These are phyloP conservation scores for Apophysomyces trapeziformis DNA, from an alignment of 371 early-diverging fungal genomes.

Conservation along the genomic window DNA sequence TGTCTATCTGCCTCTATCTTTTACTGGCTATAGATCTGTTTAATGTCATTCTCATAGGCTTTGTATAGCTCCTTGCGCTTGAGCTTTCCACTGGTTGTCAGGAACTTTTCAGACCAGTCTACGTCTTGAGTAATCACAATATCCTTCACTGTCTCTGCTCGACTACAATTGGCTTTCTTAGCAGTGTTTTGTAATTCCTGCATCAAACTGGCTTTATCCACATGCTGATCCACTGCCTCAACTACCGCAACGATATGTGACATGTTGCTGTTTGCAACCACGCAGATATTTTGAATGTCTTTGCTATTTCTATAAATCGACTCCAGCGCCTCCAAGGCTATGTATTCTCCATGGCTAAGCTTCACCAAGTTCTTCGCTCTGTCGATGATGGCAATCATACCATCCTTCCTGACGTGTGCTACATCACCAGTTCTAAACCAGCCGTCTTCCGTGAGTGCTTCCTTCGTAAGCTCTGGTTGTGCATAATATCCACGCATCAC, in stretches of 20 bases:
- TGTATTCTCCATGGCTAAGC: conserved; percentile 91
- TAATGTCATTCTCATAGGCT: conserved; percentile 52
- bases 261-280: conserved; percentile 76
- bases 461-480: conserved; percentile 77
- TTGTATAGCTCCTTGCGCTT: conserved; percentile 60
- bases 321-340: conserved; percentile 94
- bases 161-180: conserved; percentile 43
- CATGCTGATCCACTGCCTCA: conserved; percentile 56
- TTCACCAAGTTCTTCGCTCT: conserved; percentile 93
- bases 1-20: too few relatives aligned
- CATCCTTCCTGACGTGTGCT: conserved; percentile 76
- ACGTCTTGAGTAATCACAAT: conserved; percentile 46
- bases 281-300: conserved; percentile 79
- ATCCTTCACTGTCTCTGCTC: conserved; percentile 54
- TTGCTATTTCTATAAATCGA: conserved; percentile 74
- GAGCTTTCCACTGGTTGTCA: conserved; percentile 64
- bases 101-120: conserved; percentile 57
- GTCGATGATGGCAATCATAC: conserved; percentile 76
- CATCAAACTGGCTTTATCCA: conserved; percentile 47
- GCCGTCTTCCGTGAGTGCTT: conserved; percentile 80
- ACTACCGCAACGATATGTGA: conserved; percentile 69
- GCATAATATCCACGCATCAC: conserved; percentile 90
- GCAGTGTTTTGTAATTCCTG: conserved; percentile 54
- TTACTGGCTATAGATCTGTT: conserved; percentile 39
- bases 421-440: conserved; percentile 98